phyloP scores from a whole-genome alignment of 1,284 basidiomycete species.

The Termitomyces sp. region DNA sequence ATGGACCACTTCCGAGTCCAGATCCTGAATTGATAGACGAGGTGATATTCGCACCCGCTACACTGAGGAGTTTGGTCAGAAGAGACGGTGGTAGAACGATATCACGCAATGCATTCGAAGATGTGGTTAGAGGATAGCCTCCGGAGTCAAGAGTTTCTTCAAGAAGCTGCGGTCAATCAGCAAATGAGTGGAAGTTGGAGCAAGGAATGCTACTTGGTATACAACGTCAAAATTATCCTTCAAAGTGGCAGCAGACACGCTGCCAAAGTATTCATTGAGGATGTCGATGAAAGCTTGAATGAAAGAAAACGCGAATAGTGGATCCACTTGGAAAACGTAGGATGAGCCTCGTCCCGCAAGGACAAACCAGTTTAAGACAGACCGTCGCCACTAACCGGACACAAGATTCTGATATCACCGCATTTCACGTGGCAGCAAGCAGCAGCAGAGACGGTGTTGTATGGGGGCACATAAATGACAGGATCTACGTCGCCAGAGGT shows the following conservation, averaged over 20 bases:
- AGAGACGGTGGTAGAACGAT: slow-evolving; percentile 87
- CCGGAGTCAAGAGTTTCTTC: slow-evolving; percentile 93
- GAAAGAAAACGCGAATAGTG: slow-evolving; percentile 86
- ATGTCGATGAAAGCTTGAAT: slow-evolving; percentile 82
- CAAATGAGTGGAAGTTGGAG: background rate
- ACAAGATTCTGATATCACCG: slow-evolving; percentile 74
- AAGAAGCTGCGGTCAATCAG: slow-evolving; percentile 55
- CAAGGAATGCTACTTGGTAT: slow-evolving; percentile 63
- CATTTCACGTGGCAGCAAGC: slow-evolving; percentile 80
- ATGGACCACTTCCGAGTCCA: slow-evolving; percentile 56
- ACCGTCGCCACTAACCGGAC: slow-evolving; percentile 80
- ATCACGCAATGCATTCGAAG: slow-evolving; percentile 86
- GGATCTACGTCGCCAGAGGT: slow-evolving; percentile 59
- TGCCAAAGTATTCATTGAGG: slow-evolving; percentile 85
- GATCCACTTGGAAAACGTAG: slow-evolving; percentile 60
- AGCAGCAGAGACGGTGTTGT: slow-evolving; percentile 45
- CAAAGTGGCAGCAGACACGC: slow-evolving; percentile 58
- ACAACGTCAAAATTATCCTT: slow-evolving; percentile 96
- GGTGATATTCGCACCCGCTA: slow-evolving; percentile 50
- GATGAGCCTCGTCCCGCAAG: slow-evolving; percentile 12
- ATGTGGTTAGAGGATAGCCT: slow-evolving; percentile 93
- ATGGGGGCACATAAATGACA: slow-evolving; percentile 57
- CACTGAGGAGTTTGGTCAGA: slow-evolving; percentile 70
- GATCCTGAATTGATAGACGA: slow-evolving; percentile 39
- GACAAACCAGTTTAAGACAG: slow-evolving; percentile 25